These are phyloP conservation scores for Phyllosticta citribraziliensis DNA, from an alignment of 2,329 filamentous ascomycete genomes.

Conservation along the genomic window DNA sequence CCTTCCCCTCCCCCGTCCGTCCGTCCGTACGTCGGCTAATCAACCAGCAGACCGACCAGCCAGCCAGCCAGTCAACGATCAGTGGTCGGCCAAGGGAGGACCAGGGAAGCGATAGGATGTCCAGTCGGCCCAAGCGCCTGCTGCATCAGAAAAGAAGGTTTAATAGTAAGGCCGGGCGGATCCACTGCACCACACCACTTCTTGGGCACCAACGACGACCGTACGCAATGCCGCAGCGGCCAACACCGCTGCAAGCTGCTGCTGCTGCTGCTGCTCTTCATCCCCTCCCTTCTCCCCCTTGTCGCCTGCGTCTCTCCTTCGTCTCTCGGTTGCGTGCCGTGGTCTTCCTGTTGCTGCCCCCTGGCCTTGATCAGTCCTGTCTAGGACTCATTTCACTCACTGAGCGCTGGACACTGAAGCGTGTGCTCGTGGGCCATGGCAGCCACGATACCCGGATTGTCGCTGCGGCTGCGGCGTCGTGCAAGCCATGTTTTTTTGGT, in stretches of 20 bases:
- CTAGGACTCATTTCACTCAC: no score
- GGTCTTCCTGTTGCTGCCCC: no score
- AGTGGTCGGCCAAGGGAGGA: neutral
- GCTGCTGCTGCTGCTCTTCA: neutral
- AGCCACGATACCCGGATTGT: no score
- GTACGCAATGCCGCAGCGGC: neutral
- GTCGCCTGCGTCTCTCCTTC: neutral
- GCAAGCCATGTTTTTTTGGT: no score
- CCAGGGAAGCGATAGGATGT: neutral
- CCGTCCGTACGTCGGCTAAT: neutral
- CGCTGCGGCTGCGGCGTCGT: no score
- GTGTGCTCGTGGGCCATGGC: no score
- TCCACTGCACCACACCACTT: neutral
- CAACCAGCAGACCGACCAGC: neutral
- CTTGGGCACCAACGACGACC: neutral
- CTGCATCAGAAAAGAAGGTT: neutral
- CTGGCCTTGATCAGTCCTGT: no score
- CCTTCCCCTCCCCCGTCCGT: neutral
- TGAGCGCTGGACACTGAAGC: no score
- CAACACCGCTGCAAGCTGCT: no score
- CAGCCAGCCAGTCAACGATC: neutral
- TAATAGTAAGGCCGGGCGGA: neutral
- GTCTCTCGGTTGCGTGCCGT: neutral
- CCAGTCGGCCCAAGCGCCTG: neutral
- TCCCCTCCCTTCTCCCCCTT: neutral